These are phyloP conservation scores for Amylocarpus encephaloides DNA, from an alignment of 2,329 filamentous ascomycete genomes.

Conservation along the genomic window DNA sequence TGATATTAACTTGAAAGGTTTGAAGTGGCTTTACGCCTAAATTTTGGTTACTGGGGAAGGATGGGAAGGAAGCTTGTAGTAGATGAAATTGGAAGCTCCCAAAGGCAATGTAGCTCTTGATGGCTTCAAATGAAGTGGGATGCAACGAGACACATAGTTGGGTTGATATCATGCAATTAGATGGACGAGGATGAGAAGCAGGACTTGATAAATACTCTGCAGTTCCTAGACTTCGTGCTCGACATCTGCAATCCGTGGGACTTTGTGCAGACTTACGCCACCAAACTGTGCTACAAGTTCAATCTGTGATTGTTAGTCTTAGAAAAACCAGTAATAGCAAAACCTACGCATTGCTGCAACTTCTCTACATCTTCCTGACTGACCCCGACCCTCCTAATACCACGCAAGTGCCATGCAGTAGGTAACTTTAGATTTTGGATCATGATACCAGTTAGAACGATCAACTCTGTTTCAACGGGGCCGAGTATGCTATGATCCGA, in stretches of 20 bases:
- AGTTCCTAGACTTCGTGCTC: conserved; percentile 34
- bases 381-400: conserved; percentile 42
- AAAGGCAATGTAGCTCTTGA: no score
- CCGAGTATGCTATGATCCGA: conserved; percentile 49
- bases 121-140: no score
- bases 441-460: conserved; percentile 49
- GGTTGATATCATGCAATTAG: neutral
- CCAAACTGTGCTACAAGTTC: conserved; percentile 35
- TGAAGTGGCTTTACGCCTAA: no score
- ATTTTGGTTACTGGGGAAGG: no score
- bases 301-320: conserved; percentile 23
- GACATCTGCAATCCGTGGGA: conserved; percentile 35
- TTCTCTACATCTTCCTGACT: conserved; percentile 35
- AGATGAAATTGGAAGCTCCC: no score
- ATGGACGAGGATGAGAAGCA: no score
- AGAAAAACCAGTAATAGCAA: neutral
- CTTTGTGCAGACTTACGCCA: conserved; percentile 29
- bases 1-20: no score
- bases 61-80: no score
- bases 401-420: conserved; percentile 50
- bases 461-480: conserved; percentile 48
- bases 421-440: conserved; percentile 48
- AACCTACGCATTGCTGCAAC: conserved; percentile 31
- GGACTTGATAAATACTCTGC: no score
- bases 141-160: no score